Base-by-base conservation (phyloP, 2,329 filamentous ascomycete species). In the Trichoderma guizhouense region DNA sequence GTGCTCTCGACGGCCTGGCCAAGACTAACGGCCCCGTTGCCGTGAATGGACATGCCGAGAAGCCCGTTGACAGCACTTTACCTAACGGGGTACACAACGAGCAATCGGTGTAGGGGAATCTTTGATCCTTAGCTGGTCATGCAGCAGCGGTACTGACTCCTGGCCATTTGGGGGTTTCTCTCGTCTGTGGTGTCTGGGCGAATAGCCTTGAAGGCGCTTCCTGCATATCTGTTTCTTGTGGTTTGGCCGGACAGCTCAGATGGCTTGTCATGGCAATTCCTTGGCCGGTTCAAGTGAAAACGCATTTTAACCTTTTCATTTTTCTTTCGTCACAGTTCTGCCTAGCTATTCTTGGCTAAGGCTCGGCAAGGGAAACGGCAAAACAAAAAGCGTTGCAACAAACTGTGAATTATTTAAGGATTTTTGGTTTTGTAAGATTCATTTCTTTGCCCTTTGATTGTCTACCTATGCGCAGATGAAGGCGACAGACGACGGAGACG, bases 1-100 rank as follows among this genome's bases (percentile, higher is more conserved):
- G 77, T 24, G 72, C 68, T 11, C 18, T 73, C 55, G 63, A 58
- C 12, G 70, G 69, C n/a, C n/a, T 36, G 14, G 63, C 30, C 30
- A 66, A 36, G 53, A 34, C 30, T 39, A 43, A 57, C 18, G 57
- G 55, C 9, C 15, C 24, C 7, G 36, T 24, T n/a, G 15, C n/a
- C 15, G 21, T 65, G 57, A 75, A 75, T n/a, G 75, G 76, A 18
- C 60, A 70, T 51, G 30, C 28, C 7, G 68, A 67, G 53, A 53
- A 57, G 4, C 24, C 68, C n/a, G 24, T 39, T 47, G 28, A 36
- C 36, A 15, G 14, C n/a, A 15, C 30, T 12, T 28, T 57, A 34
- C 14, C 68, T n/a, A 73, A 73, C 18, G 72, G 72, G 3, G 63
- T 72, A n/a, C 69, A 71, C 57, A 26, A 61, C 53, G 71, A 65